A percentile compares a stretch with the other conserved stretches of the same genome.
phyloP scores from a whole-genome alignment of 208 protist genomes.

The Crithidia expoeki region DNA sequence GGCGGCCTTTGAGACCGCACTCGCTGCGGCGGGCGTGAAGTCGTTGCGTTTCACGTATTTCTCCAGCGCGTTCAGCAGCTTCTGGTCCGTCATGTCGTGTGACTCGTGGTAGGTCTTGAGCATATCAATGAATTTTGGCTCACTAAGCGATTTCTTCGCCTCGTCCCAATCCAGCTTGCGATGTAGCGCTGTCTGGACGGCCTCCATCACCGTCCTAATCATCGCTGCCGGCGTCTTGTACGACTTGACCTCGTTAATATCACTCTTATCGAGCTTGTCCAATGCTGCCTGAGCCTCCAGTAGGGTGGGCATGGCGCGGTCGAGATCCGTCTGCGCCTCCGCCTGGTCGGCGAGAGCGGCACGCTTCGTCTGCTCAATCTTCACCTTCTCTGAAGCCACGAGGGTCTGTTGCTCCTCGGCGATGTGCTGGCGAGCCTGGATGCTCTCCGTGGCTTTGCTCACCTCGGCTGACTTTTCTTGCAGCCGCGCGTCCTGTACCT shows the following conservation, averaged over 20 bases:
- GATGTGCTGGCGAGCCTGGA: slow-evolving; percentile 95
- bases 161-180: slow-evolving; percentile 95
- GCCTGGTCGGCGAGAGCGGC: slow-evolving; percentile 88
- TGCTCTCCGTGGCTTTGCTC: slow-evolving; percentile 90
- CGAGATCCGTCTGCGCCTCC: slow-evolving; percentile 95
- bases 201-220: slow-evolving; percentile 96
- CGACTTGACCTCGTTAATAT: slow-evolving; percentile 98
- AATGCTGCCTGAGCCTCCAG: slow-evolving; percentile 95
- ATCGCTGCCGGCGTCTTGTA: slow-evolving; percentile 96
- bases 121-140: slow-evolving; percentile 96
- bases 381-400: slow-evolving; percentile 93
- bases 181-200: slow-evolving; percentile 96
- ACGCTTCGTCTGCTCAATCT: slow-evolving; percentile 94
- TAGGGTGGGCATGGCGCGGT: slow-evolving; percentile 96
- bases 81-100: slow-evolving; percentile 95
- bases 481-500: slow-evolving; percentile 87
- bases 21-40: slow-evolving; percentile 92
- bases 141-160: slow-evolving; percentile 96
- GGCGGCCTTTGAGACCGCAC: slow-evolving; percentile 95
- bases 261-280: slow-evolving; percentile 95
- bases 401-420: slow-evolving; percentile 97
- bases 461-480: slow-evolving; percentile 90
- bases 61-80: slow-evolving; percentile 94
- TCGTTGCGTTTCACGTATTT: slow-evolving; percentile 95
- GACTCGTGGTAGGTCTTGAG: slow-evolving; percentile 97